These are phyloP conservation scores for Carpinus viminea DNA, from an alignment of 306 rosid genomes.

Conservation along the genomic window DNA sequence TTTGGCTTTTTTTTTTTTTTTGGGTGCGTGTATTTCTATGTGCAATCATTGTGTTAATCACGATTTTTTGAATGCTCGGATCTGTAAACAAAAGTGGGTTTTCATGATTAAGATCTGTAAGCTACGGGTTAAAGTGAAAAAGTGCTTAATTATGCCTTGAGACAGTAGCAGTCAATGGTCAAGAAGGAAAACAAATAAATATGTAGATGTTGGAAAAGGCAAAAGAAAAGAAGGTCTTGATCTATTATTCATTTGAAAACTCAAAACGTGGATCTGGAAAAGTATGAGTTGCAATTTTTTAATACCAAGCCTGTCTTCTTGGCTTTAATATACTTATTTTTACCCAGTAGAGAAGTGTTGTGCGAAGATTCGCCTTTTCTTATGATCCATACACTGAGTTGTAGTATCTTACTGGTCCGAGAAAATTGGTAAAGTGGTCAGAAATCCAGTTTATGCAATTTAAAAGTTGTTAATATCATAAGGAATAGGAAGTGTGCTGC, in stretches of 20 bases:
- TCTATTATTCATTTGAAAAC: conserved; percentile 17
- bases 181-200: conserved; percentile 23
- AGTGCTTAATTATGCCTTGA: conserved; percentile 30
- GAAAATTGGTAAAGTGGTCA: conserved; percentile 5
- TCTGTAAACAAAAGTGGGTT: conserved; percentile 39
- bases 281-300: conserved; percentile 21
- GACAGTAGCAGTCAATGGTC: conserved; percentile 22
- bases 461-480: conserved; percentile 9
- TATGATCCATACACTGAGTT: conserved; percentile 4
- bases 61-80: conserved; percentile 42
- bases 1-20: background rate
- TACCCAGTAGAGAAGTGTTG: conserved; percentile 17
- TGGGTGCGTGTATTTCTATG: conserved; percentile 6
- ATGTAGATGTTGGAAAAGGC: background rate
- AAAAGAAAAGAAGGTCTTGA: conserved; percentile 23
- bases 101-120: conserved; percentile 40
- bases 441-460: conserved; percentile 8
- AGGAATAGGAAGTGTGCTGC: background rate
- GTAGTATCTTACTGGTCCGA: conserved; percentile 7
- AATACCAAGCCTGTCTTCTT: conserved; percentile 3
- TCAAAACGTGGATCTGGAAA: conserved; percentile 32
- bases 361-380: conserved; percentile 8
- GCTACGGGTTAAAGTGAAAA: conserved; percentile 23
- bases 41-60: conserved; percentile 14
- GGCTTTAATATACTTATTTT: conserved; percentile 10